These are phyloP conservation scores for Auricularia cornea DNA, from an alignment of 768 basidiomycete genomes.

Conservation along the genomic window DNA sequence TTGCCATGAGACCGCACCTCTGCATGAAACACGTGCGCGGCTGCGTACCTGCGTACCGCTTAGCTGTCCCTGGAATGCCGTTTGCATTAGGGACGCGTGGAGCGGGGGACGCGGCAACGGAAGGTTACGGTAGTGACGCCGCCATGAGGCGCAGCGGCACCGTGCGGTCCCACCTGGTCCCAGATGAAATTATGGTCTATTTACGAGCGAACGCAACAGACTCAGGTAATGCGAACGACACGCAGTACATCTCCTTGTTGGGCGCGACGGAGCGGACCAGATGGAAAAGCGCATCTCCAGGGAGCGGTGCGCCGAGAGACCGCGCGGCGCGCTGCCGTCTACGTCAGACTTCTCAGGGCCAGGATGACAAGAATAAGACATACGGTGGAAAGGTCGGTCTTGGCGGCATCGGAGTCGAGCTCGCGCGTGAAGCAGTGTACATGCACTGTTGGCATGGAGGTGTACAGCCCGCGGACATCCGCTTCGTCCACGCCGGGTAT, in stretches of 20 bases:
- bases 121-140: too few species aligned
- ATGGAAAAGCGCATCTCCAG: conserved; percentile 47
- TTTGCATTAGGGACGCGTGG: too few species aligned
- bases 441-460: conserved; percentile 79
- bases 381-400: conserved; percentile 75
- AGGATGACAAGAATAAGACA: conserved; percentile 18
- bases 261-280: conserved; percentile 91
- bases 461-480: conserved; percentile 40
- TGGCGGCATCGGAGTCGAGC: conserved; percentile 55
- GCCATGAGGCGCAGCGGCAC: too few species aligned
- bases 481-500: conserved; percentile 29
- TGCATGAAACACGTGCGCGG: too few species aligned
- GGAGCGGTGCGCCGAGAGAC: conserved; percentile 4
- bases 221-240: conserved; percentile 70
- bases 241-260: conserved; percentile 96
- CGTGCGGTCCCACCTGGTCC: too few species aligned
- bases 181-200: too few species aligned
- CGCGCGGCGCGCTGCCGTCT: conserved; percentile 8
- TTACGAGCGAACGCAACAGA: conserved; percentile 23
- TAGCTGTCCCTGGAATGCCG: too few species aligned
- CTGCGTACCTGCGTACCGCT: too few species aligned
- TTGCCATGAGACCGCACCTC: too few species aligned
- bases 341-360: too few species aligned
- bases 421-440: conserved; percentile 95
- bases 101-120: too few species aligned